phyloP scores from a whole-genome alignment of 2,329 filamentous ascomycete genomes.

The Fusarium sp. region DNA sequence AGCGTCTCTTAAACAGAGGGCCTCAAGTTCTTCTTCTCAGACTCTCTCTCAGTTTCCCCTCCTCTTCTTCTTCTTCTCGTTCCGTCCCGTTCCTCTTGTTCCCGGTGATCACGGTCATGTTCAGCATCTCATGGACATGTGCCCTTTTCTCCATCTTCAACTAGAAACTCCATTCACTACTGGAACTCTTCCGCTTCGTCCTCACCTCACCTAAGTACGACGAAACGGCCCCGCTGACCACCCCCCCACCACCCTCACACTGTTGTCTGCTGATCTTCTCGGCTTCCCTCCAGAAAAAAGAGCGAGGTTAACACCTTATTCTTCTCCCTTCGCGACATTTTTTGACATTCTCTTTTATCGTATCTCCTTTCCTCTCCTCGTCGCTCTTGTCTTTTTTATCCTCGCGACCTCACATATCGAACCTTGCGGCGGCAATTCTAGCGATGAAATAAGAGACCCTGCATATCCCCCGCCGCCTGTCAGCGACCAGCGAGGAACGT shows the following conservation, averaged over 20 bases:
- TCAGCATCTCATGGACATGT: conserved; percentile 44
- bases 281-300: conserved; percentile 29
- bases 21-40: conserved; percentile 9
- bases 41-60: conserved; percentile 6
- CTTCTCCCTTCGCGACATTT: conserved; percentile 29
- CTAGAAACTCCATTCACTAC: conserved; percentile 24
- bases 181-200: conserved; percentile 22
- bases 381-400: conserved; percentile 8
- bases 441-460: conserved; percentile 47
- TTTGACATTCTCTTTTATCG: conserved; percentile 25
- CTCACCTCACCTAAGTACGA: conserved; percentile 23
- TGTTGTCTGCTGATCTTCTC: conserved; percentile 48
- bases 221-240: conserved; percentile 46
- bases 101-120: conserved; percentile 49
- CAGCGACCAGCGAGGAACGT: conserved; percentile 35
- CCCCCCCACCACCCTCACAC: conserved; percentile 43
- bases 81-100: conserved; percentile 1
- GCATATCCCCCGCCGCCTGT: conserved; percentile 19
- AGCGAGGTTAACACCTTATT: conserved; percentile 30
- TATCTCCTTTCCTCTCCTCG: conserved; percentile 5
- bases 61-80: neutral
- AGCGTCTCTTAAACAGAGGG: conserved; percentile 28
- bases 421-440: conserved; percentile 13
- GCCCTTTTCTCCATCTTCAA: conserved; percentile 34
- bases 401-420: conserved; percentile 3